phyloP scores from a whole-genome alignment of 495 filamentous ascomycete genomes.

The Tuber borchii region DNA sequence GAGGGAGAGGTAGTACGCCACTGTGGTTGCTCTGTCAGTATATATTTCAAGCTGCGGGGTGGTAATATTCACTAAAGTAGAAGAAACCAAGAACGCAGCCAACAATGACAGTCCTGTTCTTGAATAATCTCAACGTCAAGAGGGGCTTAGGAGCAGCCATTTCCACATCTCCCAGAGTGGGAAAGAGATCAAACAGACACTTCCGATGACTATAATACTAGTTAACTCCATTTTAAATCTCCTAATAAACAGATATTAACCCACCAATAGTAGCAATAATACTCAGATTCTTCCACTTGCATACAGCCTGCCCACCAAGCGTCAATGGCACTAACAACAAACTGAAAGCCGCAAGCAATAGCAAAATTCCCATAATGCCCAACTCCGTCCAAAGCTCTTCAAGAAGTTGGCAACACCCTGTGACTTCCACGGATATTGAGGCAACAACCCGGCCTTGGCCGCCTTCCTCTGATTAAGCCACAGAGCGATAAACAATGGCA shows the following conservation, averaged over 20 bases:
- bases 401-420: constrained; percentile 41
- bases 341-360: constrained; percentile 54
- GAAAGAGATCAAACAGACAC: constrained; percentile 52
- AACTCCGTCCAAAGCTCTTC: constrained; percentile 52
- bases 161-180: constrained; percentile 57
- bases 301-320: constrained; percentile 49
- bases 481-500: constrained; percentile 53
- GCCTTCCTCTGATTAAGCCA: constrained; percentile 55
- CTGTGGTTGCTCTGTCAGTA: constrained; percentile 25
- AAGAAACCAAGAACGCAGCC: constrained; percentile 56
- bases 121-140: constrained; percentile 56
- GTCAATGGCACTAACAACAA: constrained; percentile 58
- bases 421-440: constrained; percentile 44
- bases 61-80: constrained; percentile 49
- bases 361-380: constrained; percentile 53
- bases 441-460: constrained; percentile 49
- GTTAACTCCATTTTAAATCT: too few species aligned
- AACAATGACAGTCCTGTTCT: constrained; percentile 56
- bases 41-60: constrained; percentile 37
- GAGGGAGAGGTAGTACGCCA: constrained; percentile 61
- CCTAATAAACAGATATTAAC: neutral
- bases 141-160: constrained; percentile 53
- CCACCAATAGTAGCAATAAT: constrained; percentile 47
- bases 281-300: constrained; percentile 52
- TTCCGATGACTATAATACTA: constrained; percentile 47